Base-by-base conservation (phyloP, 139 green algal species). In the Coelastrella sp. region DNA sequence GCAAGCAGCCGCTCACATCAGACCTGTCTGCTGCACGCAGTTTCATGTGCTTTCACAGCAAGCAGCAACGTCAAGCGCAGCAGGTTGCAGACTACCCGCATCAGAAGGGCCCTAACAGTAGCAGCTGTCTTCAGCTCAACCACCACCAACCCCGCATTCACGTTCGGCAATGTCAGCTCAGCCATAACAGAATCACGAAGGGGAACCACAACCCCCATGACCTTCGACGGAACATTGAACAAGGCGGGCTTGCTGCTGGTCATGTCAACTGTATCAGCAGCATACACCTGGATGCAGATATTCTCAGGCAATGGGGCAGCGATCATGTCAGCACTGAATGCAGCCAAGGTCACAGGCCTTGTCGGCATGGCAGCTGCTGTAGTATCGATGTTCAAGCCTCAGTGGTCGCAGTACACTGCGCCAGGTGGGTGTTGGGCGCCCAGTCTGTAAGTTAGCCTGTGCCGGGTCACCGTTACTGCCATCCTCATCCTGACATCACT, bases 341-440 rank as follows among this genome's bases (percentile, higher is more conserved):
- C 83, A 5, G 78, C 86, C 64, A 93, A 95, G 88, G 77, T 91
- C 5, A 89, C 90, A 2, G 93, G 93, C 60, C 80, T 96, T 13
- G 88, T 95, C 5, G 93, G 84, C 61, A 60, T 94, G 80, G 61
- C 88, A 47, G 59, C 84, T 47, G 90, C 89, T 2, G 54, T 96
- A 7, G 88, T 78, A 7, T 95, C 94, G 8, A 96, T 95, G 92
- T 95, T 96, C 90, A 94, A 94, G 80, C 94, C 94, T 5, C 88
- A 93, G 19, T 95, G 92, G 94, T 54, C 89, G 10, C 77, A 61
- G 14, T 61, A 65, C 10, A 83, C 77, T 66, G 77, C 77, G 4
- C 77, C 77, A 76, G 68, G 68, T 76, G 68, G 5, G 68, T 6
- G 14, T 71, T 71, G 32, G 32, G 32, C 32, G 32, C 32, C 32